Evolutionary conservation across 2,329 filamentous ascomycete species (phyloP), one percentile per base, ranked within the genome.

Genomic region (Verticillium dahliae): DNA sequence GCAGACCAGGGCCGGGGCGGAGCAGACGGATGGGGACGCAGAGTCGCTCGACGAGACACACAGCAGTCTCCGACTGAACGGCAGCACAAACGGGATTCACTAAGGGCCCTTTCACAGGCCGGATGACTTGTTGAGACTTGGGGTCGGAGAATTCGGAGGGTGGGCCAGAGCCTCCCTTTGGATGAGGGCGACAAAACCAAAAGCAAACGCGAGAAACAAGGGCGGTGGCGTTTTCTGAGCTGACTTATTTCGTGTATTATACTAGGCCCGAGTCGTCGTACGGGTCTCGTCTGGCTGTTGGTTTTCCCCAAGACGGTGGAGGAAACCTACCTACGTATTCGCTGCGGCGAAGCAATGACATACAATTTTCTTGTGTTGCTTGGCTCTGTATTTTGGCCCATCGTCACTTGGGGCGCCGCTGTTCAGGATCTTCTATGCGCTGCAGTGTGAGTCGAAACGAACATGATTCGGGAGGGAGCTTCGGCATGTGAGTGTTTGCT

Each of bases 71-170:
- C 56, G 61, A 39, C 54, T 62, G 37, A 66, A 66, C 58, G 63
- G 64, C 35, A 63, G 63, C 9, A 27, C 61, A 11, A 66, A 66
- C 18, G 64, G 64, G 15, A 22, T n/a, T 11, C 41, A 50, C 22
- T 50, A 50, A 18, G 18, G 18, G 18, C 18, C 18, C 18, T 22
- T 22, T 22, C 18, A 22, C 18, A 22, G 18, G 18, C 18, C 18
- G 18, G 18, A 22, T 22, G 18, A 22, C 18, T 22, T 22, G 18
- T 22, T 22, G 18, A 22, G 18, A 22, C 18, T 22, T 22, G 18
- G 18, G 4, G 41, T 50, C 41, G 22, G n/a, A 9, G 41, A 18
- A 50, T 22, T 22, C 18, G 18, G 18, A 22, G 18, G 18, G 18
- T 22, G 18, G 18, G 18, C 18, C 18, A 22, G 18, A 22, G 18